Percentiles rank a stretch among this genome's conserved stretches.
phyloP scores from a whole-genome alignment of 2,329 filamentous ascomycete genomes.

The Fusarium pseudocircinatum region DNA sequence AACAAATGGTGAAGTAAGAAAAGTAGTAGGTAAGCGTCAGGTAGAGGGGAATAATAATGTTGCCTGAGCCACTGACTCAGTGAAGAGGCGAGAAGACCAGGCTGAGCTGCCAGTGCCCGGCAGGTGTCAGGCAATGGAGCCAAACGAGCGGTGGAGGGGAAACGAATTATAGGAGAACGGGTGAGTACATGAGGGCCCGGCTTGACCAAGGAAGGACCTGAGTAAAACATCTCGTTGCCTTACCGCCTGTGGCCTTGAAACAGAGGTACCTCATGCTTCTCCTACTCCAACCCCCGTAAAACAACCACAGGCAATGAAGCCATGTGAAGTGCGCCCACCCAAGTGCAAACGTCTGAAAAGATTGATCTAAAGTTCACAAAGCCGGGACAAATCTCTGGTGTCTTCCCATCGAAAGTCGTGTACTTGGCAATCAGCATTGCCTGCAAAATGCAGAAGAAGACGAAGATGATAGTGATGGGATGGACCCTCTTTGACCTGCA shows the following conservation, averaged over 20 bases:
- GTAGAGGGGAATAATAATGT: background rate
- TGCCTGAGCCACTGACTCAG: background rate
- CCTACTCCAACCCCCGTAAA: conserved; percentile 12
- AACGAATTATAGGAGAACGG: background rate
- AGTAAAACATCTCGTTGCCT: background rate
- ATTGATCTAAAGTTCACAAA: conserved; percentile 34
- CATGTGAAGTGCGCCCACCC: conserved; percentile 21
- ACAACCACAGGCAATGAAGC: conserved; percentile 20
- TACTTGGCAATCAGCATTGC: conserved; percentile 20
- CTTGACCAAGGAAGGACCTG: background rate
- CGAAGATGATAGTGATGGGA: conserved; percentile 5
- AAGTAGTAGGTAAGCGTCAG: too few relatives aligned
- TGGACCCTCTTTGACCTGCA: background rate
- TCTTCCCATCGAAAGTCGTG: conserved; percentile 1
- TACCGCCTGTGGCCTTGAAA: background rate
- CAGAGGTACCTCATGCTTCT: background rate
- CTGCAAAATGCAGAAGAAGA: conserved; percentile 19
- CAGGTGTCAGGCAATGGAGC: background rate
- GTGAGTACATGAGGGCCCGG: background rate
- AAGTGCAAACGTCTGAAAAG: conserved; percentile 26
- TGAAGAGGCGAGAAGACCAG: background rate
- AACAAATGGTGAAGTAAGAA: background rate
- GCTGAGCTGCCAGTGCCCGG: background rate
- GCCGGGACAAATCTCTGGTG: conserved; percentile 13
- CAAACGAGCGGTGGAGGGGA: background rate